Evolutionary conservation across 306 rosid genomes (phyloP), one percentile per base, ranked within the genome.

Genomic region (Cicer yamashitae): DNA sequence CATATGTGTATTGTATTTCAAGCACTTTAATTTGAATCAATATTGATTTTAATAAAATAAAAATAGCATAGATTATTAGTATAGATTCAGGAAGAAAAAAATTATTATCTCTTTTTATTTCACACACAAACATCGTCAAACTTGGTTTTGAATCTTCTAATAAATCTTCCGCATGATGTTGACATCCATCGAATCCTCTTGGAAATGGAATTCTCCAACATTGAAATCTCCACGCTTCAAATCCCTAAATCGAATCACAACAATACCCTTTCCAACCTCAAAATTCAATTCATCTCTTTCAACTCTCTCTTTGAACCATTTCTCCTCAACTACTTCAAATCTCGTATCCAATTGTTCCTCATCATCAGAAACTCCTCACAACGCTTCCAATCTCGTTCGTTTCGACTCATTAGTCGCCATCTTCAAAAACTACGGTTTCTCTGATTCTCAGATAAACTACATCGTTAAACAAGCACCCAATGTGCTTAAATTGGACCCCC

Each of bases 311-410:
- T 43, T 15, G 5, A 56, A 47, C 34, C 56, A 43, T 50, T 48
- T 76, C 70, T 13, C 46, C 68, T 10, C 4, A 50, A 25, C 65
- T 20, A 50, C 63, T 11, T 86, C 89, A 6, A 73, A 86, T 72
- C 81, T 86, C 76, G 14, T 73, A 43, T 38, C 84, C 76, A 53
- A 63, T 10, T 34, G 48, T 15, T 81, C 81, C 30, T 68, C 85
- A 7, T 68, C 85, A 8, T 76, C 52, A 2, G 10, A 84, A 37
- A 7, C 61, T 10, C 84, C 85, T 41, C 13, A 34, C 34, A 69
- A 74, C 10, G 76, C 69, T 62, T 78, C 87, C 44, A 70, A 67
- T 25, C n/a, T 20, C 10, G 65, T 71, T 34, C 72, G 15, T 58
- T 81, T 86, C 18, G 53, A 80, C 41, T 30, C 67, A 4, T 65